Base-by-base conservation (phyloP, 2,329 filamentous ascomycete genomes). In the Xylariaceae sp. region DNA sequence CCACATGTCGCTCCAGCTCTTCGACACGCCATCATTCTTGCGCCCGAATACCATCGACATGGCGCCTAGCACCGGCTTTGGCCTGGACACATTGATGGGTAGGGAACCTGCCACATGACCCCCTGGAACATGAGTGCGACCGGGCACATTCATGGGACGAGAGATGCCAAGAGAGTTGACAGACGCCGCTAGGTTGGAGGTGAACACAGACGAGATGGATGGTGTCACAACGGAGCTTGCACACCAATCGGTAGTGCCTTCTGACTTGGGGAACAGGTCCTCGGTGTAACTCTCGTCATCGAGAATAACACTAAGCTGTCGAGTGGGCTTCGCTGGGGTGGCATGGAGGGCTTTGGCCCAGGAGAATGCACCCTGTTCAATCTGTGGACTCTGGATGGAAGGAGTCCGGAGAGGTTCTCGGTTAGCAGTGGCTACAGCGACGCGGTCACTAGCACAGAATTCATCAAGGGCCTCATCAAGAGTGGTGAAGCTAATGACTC, bases 1-100 rank as follows among this genome's bases (percentile, higher is more conserved):
- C 88, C 92, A 97, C 74, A 97, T 86, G 73, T 99, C 94, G 70
- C 92, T 96, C 94, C 94, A 99, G 80, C 94, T 97, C 87, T 97
- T 97, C 58, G 94, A 96, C 52, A 95, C 90, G 52, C 83, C 79
- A 51, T 93, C 88, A 63, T 85, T 83, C 72, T 88, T 86, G 70
- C 86, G 86, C 55, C 89, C 90, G 72, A 96, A 93, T 54, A 93
- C 84, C 71, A 88, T 84, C 3, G 89, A 86, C 81, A 93, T 87
- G 62, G 89, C 87, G 56, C 84, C 80, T 66, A 87, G 78, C 47
- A 83, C 82, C 63, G 85, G 80, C 66, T 84, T 84, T 0, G 90
- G 88, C 71, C 94, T 86, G 11, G 88, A 89, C 75, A 92, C 90
- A 63, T 83, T 86, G 71, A 94, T 93, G 4, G 89, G 87, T 30